phyloP scores from a whole-genome alignment of 2,329 filamentous ascomycete genomes.

The Fusarium buharicum region DNA sequence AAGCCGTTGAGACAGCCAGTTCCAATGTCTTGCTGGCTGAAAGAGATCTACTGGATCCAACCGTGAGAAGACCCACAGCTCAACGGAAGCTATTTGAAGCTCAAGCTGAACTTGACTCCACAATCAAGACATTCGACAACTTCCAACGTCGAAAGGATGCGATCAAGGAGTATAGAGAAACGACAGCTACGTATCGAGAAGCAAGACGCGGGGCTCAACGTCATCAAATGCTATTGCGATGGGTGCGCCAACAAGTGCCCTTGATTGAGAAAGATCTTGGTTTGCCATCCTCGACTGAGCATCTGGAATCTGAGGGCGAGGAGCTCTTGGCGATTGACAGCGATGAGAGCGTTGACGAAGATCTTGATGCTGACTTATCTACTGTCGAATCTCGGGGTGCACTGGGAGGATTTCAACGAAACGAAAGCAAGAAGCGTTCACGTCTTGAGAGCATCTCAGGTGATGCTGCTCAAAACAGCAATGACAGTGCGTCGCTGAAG shows the following conservation, averaged over 20 bases:
- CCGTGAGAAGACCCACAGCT: slow-evolving; percentile 10
- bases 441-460: slow-evolving; percentile 13
- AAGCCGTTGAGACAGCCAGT: slow-evolving; percentile 32
- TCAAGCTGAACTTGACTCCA: slow-evolving; percentile 26
- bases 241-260: slow-evolving; percentile 34
- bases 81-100: slow-evolving; percentile 25
- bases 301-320: background rate
- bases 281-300: slow-evolving; percentile 5
- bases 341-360: slow-evolving; percentile 19
- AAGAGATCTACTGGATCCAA: slow-evolving; percentile 34
- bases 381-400: background rate
- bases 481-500: slow-evolving; percentile 5
- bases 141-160: slow-evolving; percentile 14
- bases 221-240: slow-evolving; percentile 36
- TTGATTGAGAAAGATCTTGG: slow-evolving; percentile 32
- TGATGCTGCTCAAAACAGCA: slow-evolving; percentile 2
- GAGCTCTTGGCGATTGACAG: slow-evolving; percentile 1
- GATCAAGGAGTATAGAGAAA: slow-evolving; percentile 13
- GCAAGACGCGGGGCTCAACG: slow-evolving; percentile 24
- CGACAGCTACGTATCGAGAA: slow-evolving; percentile 26
- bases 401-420: background rate
- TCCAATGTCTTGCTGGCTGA: slow-evolving; percentile 33
- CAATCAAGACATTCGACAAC: slow-evolving; percentile 29
- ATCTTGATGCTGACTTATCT: background rate
- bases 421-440: slow-evolving; percentile 27